Evolutionary conservation across 1,284 basidiomycete genomes (phyloP).

Genomic region (Marasmius tenuissimus): DNA sequence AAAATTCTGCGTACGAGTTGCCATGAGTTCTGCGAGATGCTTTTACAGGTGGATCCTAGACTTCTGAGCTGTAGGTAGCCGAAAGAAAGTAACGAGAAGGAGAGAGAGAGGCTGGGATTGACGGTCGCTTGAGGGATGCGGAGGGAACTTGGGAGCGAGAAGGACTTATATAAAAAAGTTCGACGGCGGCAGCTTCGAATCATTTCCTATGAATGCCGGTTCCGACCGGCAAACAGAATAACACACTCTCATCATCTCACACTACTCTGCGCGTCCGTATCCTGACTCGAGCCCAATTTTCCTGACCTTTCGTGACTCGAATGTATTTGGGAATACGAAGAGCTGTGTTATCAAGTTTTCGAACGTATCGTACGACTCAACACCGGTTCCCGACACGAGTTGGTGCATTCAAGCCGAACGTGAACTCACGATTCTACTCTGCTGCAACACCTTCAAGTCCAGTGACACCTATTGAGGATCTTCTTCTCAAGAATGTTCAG

Average conservation of each 20-base stretch:
- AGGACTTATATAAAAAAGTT: no score
- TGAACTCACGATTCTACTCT: background rate
- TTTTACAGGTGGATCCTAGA: no score
- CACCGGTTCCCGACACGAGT: no score
- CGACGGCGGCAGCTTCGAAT: no score
- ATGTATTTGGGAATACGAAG: background rate
- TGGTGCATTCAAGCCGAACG: background rate
- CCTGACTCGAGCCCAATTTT: background rate
- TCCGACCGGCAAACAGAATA: no score
- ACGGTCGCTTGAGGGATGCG: background rate
- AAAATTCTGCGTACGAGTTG: constrained; percentile 8
- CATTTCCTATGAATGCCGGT: no score
- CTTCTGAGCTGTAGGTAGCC: no score
- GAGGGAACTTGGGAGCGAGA: no score
- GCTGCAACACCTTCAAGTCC: background rate
- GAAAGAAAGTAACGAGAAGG: no score
- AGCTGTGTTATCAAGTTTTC: background rate
- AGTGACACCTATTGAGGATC: background rate
- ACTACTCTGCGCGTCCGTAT: background rate
- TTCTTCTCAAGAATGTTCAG: constrained; percentile 1
- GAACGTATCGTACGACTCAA: background rate
- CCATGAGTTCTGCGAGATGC: constrained; percentile 2
- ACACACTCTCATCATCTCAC: no score
- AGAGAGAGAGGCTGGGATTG: no score
- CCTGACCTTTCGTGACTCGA: background rate